A percentile compares a stretch with the other conserved stretches of the same genome.
Evolutionary conservation across 2,329 filamentous ascomycete species (phyloP).

Genomic region (Phyllosticta capitalensis): DNA sequence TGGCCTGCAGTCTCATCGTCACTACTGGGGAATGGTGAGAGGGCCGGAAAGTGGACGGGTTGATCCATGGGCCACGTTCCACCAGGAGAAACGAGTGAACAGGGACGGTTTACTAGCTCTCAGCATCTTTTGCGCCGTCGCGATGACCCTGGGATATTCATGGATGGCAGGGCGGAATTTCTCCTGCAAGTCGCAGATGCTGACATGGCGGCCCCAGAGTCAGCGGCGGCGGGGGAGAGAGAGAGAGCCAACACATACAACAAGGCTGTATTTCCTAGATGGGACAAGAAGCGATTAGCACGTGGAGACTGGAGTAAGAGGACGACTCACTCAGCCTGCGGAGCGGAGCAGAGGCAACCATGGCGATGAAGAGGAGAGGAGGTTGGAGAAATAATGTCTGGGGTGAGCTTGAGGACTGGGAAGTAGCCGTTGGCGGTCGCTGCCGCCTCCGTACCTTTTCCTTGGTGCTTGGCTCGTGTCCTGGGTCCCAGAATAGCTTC

Average conservation of each 20-base stretch:
- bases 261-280: conserved; percentile 27
- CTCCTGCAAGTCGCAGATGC: conserved; percentile 90
- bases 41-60: neutral
- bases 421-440: neutral
- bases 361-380: neutral
- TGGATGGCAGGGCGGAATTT: conserved; percentile 78
- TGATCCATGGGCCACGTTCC: neutral
- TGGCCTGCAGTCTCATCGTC: conserved; percentile 25
- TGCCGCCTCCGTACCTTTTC: too few relatives aligned
- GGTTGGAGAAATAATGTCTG: neutral
- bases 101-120: conserved; percentile 32
- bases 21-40: neutral
- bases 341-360: conserved; percentile 5
- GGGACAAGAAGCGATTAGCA: conserved; percentile 12
- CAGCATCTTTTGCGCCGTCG: conserved; percentile 44
- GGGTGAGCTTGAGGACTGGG: neutral
- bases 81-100: neutral
- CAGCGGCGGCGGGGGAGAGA: neutral
- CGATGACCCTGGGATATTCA: conserved; percentile 67
- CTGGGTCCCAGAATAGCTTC: neutral
- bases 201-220: conserved; percentile 28
- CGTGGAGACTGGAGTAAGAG: neutral
- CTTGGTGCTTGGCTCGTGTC: too few relatives aligned
- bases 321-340: conserved; percentile 6
- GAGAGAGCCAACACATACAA: conserved; percentile 22